Evolutionary conservation across 495 filamentous ascomycete species (phyloP).

Genomic region (Annulohypoxylon bovei): DNA sequence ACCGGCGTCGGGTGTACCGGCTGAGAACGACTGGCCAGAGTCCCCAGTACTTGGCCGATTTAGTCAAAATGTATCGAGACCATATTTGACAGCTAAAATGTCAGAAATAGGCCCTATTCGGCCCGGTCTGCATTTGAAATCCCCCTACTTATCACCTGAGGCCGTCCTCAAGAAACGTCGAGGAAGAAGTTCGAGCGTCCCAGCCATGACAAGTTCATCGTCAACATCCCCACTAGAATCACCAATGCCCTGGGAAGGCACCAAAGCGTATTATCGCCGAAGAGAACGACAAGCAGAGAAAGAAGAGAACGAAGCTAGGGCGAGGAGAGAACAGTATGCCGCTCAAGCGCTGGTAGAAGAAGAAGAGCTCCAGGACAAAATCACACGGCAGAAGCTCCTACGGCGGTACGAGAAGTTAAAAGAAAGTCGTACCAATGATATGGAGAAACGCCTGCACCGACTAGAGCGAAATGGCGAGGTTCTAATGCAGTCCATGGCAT

Average conservation of each 20-base stretch:
- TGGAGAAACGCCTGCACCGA: constrained; percentile 47
- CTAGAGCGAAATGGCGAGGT: constrained; percentile 48
- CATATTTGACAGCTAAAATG: constrained; percentile 11
- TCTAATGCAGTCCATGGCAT: constrained; percentile 45
- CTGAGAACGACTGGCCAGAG: constrained; percentile 14
- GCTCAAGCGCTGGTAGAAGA: constrained; percentile 30
- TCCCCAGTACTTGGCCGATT: constrained; percentile 26
- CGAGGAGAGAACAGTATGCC: constrained; percentile 15
- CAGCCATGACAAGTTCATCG: constrained; percentile 14
- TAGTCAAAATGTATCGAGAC: background rate
- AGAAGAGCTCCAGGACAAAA: constrained; percentile 24
- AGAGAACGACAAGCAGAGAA: constrained; percentile 27
- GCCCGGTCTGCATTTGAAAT: background rate
- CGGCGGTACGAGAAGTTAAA: constrained; percentile 47
- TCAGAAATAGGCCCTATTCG: constrained; percentile 25
- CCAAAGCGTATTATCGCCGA: constrained; percentile 30
- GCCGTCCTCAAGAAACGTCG: constrained; percentile 10
- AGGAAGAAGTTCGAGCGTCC: constrained; percentile 19
- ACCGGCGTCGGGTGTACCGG: background rate
- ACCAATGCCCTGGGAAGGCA: constrained; percentile 19
- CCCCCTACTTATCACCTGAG: constrained; percentile 12
- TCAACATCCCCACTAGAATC: constrained; percentile 22
- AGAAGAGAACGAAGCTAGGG: constrained; percentile 25
- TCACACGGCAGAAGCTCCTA: constrained; percentile 40
- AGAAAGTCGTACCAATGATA: constrained; percentile 46